Percentiles rank a stretch among this genome's conserved stretches.
These are phyloP conservation scores for Coniochaeta sp. DNA, from an alignment of 2,329 filamentous ascomycete species.

Conservation along the genomic window DNA sequence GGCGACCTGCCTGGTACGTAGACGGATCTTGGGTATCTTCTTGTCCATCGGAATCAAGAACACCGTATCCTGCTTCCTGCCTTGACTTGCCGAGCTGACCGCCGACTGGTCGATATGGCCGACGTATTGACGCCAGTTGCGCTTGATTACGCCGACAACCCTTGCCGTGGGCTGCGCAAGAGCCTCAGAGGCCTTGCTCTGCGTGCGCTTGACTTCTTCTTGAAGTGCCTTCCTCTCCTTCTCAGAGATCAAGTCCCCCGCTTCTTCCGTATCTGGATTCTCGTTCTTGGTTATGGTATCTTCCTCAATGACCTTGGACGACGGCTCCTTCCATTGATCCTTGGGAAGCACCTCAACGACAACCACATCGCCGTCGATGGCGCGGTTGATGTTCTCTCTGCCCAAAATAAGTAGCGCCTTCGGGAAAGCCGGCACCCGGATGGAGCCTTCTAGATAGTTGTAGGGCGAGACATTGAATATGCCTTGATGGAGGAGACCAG, in stretches of 20 bases:
- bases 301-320: constrained; percentile 92
- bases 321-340: constrained; percentile 95
- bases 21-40: constrained; percentile 89
- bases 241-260: constrained; percentile 73
- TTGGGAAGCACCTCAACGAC: constrained; percentile 89
- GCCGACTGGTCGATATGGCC: constrained; percentile 89
- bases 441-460: constrained; percentile 92
- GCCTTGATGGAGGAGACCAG: constrained; percentile 84
- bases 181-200: constrained; percentile 68
- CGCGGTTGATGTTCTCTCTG: constrained; percentile 90
- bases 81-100: constrained; percentile 65
- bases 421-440: constrained; percentile 84
- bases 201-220: constrained; percentile 82
- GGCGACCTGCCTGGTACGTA: constrained; percentile 82
- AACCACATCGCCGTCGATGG: constrained; percentile 85
- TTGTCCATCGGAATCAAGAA: constrained; percentile 98
- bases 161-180: constrained; percentile 82
- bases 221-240: constrained; percentile 80
- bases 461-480: constrained; percentile 95
- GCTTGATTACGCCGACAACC: constrained; percentile 86
- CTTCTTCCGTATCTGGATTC: constrained; percentile 78
- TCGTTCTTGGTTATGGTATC: constrained; percentile 88
- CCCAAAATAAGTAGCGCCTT: constrained; percentile 83
- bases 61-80: constrained; percentile 81
- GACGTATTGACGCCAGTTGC: constrained; percentile 97